A percentile compares a stretch with the other conserved stretches of the same genome.
phyloP scores from a whole-genome alignment of 2,329 filamentous ascomycete genomes.

The Ceratocystis cubensis region DNA sequence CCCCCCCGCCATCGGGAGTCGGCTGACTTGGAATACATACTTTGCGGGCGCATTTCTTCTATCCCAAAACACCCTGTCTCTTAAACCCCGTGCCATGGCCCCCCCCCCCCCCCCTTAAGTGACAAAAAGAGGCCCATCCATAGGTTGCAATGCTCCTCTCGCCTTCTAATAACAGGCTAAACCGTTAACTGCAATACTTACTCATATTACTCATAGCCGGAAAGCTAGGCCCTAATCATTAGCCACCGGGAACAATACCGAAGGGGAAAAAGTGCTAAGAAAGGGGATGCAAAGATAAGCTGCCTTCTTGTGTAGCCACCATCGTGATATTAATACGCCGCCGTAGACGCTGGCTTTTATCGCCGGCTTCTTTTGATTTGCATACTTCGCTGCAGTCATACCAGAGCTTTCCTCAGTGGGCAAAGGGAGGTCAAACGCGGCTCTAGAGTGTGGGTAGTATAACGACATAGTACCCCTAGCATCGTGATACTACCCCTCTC shows the following conservation, averaged over 20 bases:
- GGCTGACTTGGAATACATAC: background rate
- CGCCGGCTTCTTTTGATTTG: background rate
- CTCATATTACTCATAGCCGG: background rate
- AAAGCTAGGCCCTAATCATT: background rate
- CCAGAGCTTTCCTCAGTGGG: background rate
- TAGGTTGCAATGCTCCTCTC: background rate
- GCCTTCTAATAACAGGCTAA: background rate
- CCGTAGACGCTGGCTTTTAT: background rate
- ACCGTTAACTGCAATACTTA: background rate
- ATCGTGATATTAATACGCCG: background rate
- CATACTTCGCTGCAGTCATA: background rate
- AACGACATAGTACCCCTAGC: background rate
- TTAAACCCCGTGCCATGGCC: no score
- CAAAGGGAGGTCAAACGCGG: background rate
- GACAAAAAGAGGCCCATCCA: background rate
- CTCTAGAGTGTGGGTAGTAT: background rate
- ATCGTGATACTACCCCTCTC: background rate
- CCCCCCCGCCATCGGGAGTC: background rate
- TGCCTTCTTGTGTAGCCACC: background rate
- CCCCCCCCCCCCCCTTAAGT: background rate
- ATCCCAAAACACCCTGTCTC: background rate
- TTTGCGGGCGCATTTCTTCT: background rate
- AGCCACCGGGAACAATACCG: background rate
- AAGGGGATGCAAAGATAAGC: background rate
- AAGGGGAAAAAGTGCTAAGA: background rate